These are phyloP conservation scores for Polytrichum commune DNA, from an alignment of 225 moss, liverwort and hornwort genomes.

Conservation along the genomic window DNA sequence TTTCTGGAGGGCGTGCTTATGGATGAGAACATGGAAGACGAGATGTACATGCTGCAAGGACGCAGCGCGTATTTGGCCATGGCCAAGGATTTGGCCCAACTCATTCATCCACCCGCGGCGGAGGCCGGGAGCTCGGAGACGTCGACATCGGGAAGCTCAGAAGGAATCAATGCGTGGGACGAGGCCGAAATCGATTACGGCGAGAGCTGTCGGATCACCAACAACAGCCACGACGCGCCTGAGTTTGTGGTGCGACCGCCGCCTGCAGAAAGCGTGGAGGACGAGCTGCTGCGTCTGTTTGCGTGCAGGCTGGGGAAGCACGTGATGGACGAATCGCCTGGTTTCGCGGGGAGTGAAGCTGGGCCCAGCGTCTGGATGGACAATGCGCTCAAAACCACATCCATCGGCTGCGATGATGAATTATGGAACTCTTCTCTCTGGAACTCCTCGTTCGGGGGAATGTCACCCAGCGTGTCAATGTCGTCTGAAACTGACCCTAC, in stretches of 20 bases:
- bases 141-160: too few species aligned
- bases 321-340: too few species aligned
- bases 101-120: conserved; percentile 6
- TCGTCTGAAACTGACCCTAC: conserved; percentile 12
- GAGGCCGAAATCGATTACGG: too few species aligned
- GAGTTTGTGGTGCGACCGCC: too few species aligned
- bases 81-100: conserved; percentile 40
- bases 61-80: conserved; percentile 39
- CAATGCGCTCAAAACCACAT: conserved; percentile 14
- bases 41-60: conserved; percentile 20
- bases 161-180: too few species aligned
- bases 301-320: too few species aligned
- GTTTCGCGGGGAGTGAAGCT: conserved; percentile 15
- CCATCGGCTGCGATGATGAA: conserved; percentile 36
- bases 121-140: too few species aligned
- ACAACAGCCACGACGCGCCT: too few species aligned
- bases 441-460: conserved; percentile 30
- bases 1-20: conserved; percentile 15
- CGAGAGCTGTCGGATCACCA: too few species aligned
- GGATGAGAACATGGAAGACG: conserved; percentile 7
- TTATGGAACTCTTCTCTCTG: conserved; percentile 34
- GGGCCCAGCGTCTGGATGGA: conserved; percentile 29
- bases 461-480: conserved; percentile 8
- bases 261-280: too few species aligned
- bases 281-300: too few species aligned